Percentiles rank a stretch among this genome's conserved stretches.
Evolutionary conservation across 768 basidiomycete genomes (phyloP).

Genomic region (Podaxis pistillaris): DNA sequence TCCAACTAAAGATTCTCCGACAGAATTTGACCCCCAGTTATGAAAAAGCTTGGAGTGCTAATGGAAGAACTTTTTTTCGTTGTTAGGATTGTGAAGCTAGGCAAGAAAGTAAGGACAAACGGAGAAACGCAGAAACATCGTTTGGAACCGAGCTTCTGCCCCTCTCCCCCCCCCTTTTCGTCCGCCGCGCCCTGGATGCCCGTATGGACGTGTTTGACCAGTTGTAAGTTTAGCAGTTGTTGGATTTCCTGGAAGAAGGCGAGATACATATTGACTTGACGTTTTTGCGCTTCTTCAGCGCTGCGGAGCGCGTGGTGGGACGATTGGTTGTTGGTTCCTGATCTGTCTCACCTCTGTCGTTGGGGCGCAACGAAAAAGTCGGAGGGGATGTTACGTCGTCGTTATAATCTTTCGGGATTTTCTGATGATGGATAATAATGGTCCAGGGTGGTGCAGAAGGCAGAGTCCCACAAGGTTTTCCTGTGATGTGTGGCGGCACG

Average conservation of each 20-base stretch:
- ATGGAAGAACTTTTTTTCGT: neutral
- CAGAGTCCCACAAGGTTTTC: neutral
- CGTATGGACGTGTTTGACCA: neutral
- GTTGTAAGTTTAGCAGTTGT: neutral
- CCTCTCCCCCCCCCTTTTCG: neutral
- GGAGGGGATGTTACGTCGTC: neutral
- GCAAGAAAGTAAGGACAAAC: neutral
- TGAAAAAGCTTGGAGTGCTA: neutral
- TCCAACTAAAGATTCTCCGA: neutral
- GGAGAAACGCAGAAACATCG: neutral
- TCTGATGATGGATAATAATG: neutral
- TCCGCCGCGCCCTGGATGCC: neutral
- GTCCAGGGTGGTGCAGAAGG: neutral
- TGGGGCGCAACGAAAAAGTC: neutral
- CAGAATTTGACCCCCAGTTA: neutral
- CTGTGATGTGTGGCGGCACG: neutral
- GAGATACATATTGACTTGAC: neutral
- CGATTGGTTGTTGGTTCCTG: neutral
- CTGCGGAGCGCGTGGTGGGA: neutral
- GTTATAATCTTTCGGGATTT: neutral
- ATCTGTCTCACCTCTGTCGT: neutral
- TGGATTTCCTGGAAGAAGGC: neutral
- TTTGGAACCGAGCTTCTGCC: neutral
- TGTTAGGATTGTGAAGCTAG: neutral
- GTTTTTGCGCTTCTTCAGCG: neutral